phyloP scores from a whole-genome alignment of 192 early-diverging fungal species.

The Entomortierella beljakovae region DNA sequence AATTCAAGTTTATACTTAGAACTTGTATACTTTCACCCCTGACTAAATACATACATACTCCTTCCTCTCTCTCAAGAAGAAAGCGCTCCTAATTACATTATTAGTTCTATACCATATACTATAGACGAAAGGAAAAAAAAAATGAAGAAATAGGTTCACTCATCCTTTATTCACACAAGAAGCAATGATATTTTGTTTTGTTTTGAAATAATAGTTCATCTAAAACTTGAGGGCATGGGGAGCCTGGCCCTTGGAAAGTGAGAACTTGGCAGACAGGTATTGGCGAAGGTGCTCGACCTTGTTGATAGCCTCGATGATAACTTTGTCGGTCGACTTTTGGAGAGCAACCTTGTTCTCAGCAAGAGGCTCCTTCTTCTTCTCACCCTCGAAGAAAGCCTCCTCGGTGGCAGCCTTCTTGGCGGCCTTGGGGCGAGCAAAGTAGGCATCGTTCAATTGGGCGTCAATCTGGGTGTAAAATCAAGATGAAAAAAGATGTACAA shows the following conservation, averaged over 20 bases:
- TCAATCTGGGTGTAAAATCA: conserved; percentile 54
- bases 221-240: conserved; percentile 98
- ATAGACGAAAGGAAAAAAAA: not conserved
- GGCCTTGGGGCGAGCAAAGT: conserved; percentile 89
- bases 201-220: conserved; percentile 40
- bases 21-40: too few relatives aligned
- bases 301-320: conserved; percentile 79
- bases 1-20: too few relatives aligned
- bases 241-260: conserved; percentile 96
- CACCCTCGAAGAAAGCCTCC: conserved; percentile 89
- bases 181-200: conserved; percentile 24
- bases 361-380: conserved; percentile 82
- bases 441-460: conserved; percentile 91
- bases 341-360: conserved; percentile 82
- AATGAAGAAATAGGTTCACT: conserved; percentile 46
- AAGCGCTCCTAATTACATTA: too few relatives aligned
- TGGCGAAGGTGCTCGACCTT: conserved; percentile 88
- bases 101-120: too few relatives aligned
- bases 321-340: conserved; percentile 94
- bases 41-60: too few relatives aligned
- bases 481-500: conserved; percentile 88
- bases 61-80: not conserved
- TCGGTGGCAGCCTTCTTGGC: conserved; percentile 83
- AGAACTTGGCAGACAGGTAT: conserved; percentile 92
- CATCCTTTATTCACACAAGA: conserved; percentile 50